Evolutionary conservation across 2,329 filamentous ascomycete genomes (phyloP), one percentile per base, ranked within the genome.

Genomic region (Domatiomyces globalis): DNA sequence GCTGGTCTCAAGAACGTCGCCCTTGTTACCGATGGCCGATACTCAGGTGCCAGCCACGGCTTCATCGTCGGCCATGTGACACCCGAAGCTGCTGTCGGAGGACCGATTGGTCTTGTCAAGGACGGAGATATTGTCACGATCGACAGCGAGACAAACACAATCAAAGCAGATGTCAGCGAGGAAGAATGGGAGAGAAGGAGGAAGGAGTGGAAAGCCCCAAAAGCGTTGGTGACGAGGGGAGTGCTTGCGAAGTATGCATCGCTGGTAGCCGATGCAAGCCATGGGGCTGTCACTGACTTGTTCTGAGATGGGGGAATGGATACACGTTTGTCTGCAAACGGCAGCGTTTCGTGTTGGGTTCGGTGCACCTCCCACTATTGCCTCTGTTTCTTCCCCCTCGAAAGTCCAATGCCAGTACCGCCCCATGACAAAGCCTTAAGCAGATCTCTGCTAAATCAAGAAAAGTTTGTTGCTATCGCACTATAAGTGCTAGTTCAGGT

Each of bases 1-100:
- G 90, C 90, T 0, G 85, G 85, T 10, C 73, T 96, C 49, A 86
- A 75, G 49, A 94, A 95, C 62, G 79, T 95, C 7, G 89, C 90
- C 0, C 77, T 96, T 12, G 87, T 96, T 47, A 96, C 90, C 0
- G 90, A 96, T 65, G 90, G 90, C 0, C 73, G 90, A 45, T 96
- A 95, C 67, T 84, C 79, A 46, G 90, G 90, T 29, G 90, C 88
- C 1, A 85, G 79, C 50, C 89, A 95, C 66, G 88, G 88, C 0
- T 95, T 95, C 67, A 92, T 95, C 62, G 87, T 96, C 15, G 90
- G 90, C 0, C 89, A 95, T 63, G 87, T 95, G 12, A 85, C 85
- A 2, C 90, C 90, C 2, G 90, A 96, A 68, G 90, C 90, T 0
- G 87, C 85, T 1, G 83, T 84, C 1, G 90, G 90, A 15, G 90